Base-by-base conservation (phyloP, 129 eudicot genomes). In the Lactuca saligna region DNA sequence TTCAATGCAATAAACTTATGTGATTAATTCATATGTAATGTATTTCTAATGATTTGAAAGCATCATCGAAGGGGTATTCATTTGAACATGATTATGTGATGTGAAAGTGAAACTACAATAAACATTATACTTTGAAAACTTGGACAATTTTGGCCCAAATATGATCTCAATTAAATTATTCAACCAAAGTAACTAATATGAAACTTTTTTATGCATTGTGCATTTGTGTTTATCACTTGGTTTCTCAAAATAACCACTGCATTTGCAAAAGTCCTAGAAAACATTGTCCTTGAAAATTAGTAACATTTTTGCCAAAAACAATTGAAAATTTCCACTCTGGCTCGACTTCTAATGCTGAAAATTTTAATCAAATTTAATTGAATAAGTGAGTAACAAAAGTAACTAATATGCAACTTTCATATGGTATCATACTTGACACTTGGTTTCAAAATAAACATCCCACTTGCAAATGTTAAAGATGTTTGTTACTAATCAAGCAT, bases 1-100 rank as follows among this genome's bases (percentile, higher is more conserved):
- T 53, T 6, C 55, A 68, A 76, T 61, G 42, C 65, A 61, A 57
- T 4, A 17, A 67, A 53, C 29, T 25, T 25, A 25, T 25, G 29
- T 25, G 29, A 25, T 25, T 25, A 25, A 25, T 25, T 25, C 29
- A 25, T 25, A 25, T 25, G 29, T 25, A 25, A 17, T 63, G 41
- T 41, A 42, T 39, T 16, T 41, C 16, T 63, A 41, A 41, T 10
- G 41, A 17, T 46, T 39, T 41, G 25, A 41, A 63, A 17, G 11
- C 12, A 42, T 63, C 41, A 63, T 8, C 4, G 35, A 17, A 11
- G 10, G 29, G 8, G 15, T 63, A 41, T 41, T 17, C 11, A 63
- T 20, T 39, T 39, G 37, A 39, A 41, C 11, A 63, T 63, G 15
- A 17, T 16, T 13, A 63, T 63, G 32, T 62, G 17, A 62, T 35